Evolutionary conservation across 495 filamentous ascomycete genomes (phyloP), one percentile per base, ranked within the genome.

Genomic region (Penicillium verhagenii): DNA sequence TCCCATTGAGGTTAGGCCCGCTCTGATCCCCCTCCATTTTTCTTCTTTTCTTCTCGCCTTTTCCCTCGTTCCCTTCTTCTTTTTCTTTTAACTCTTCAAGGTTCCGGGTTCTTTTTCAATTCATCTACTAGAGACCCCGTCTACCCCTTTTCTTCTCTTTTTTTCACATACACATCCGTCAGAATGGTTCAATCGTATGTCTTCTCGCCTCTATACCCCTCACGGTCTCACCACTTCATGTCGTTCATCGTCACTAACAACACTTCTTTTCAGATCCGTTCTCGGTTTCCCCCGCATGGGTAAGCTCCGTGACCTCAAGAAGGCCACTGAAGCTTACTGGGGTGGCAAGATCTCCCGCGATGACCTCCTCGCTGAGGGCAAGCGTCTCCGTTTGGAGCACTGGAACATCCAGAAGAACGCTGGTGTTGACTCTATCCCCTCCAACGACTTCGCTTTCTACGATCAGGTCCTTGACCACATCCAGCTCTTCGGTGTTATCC

Each of bases 331-430:
- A 78, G 88, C 93, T 53, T 86, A 97, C 86, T 98, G 94, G 94
- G 89, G 76, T 68, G 95, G 84, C 65, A 97, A 97, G 83, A 77
- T 95, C 71, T 91, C 89, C 50, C 89, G 88, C 61, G 84, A 88
- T 57, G 90, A 91, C 50, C 88, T 98, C 56, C 80, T 97, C 57
- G 79, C 84, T 50, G 95, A 97, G 83, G 94, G 89, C 71, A 97
- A 97, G 88, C 84, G 91, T 68, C 90, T 98, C 56, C 89, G 94
- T 81, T 81, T 88, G 52, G 92, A 86, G 67, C 94, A 98, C 86
- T 98, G 94, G 94, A 91, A 96, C 82, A 91, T 97, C 79, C 94
- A 97, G 82, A 94, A 97, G 82, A 85, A 92, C 76, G 92, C 92
- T 65, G 94, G 94, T 69, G 92, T 96, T 69, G 90, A 96, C 67